Base-by-base conservation (phyloP, 441 rosid species). In the Macaranga tanarius region DNA sequence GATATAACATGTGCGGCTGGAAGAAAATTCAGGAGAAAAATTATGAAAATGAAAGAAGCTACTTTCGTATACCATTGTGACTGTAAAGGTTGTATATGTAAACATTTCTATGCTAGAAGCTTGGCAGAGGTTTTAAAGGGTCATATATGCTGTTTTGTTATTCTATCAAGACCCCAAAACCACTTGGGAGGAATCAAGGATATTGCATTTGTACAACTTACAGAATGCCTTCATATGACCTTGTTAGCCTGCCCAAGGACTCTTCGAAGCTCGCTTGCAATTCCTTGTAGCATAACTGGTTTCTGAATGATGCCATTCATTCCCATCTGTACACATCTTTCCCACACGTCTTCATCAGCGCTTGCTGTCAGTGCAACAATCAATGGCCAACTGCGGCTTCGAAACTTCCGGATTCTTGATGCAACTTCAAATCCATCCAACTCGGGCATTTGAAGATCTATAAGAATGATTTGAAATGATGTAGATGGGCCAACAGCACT, bases 381-480 rank as follows among this genome's bases (percentile, higher is more conserved):
- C 83, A 90, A 70, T 1, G 92, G 99, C 96, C 93, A 81, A 62
- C 78, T 85, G 19, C 84, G 86, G 76, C 90, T 86, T 31, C 85
- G 65, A 79, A 79, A 85, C 73, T 86, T 93, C 73, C 92, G 78
- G 7, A 95, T 90, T 83, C 88, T 84, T 23, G 73, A 73, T 2
- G 97, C 97, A 19, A 95, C 95, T 80, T 95, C 97, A 67, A 78
- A 92, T 15, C 97, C 95, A 71, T 95, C 95, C 84, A 85, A 69
- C 74, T 93, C 93, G 0, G 88, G 83, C 91, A 90, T 81, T 52
- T 90, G 96, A 58, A 92, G 97, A 84, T 92, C 98, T 83, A 95
- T 76, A 59, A 95, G 78, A 40, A 91, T 83, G 0, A 92, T 73
- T 73, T 90, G 90, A 75, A 87, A 91, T 20, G 85, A 77, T 15